phyloP scores from a whole-genome alignment of 176 grass and related monocot genomes.

The Bromus sterilis region DNA sequence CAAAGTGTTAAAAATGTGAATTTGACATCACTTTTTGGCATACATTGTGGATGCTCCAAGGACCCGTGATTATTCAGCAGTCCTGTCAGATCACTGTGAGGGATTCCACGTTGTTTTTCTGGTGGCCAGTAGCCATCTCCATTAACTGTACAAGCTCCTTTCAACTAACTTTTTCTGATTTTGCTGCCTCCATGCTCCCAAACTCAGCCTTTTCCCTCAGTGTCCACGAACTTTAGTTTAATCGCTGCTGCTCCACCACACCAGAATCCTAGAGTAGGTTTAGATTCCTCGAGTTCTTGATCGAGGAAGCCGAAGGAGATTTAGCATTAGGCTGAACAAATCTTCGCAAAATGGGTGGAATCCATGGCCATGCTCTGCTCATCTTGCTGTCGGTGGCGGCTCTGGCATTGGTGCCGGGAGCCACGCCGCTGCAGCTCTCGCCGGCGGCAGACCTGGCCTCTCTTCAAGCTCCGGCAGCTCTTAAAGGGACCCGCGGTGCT shows the following conservation, averaged over 20 bases:
- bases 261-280: no score
- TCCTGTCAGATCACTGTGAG: slow-evolving; percentile 21
- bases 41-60: no score
- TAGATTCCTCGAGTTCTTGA: not conserved
- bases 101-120: slow-evolving; percentile 14
- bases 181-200: slow-evolving; percentile 9
- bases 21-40: no score
- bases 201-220: not conserved
- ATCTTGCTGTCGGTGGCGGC: slow-evolving; percentile 50
- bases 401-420: slow-evolving; percentile 38
- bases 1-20: no score
- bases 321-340: not conserved
- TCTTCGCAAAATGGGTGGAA: slow-evolving; percentile 17
- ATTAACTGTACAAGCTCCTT: slow-evolving; percentile 16
- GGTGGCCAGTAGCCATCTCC: slow-evolving; percentile 42
- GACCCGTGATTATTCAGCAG: not conserved
- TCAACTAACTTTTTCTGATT: slow-evolving; percentile 8
- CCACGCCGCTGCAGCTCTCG: slow-evolving; percentile 62
- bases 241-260: not conserved
- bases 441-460: slow-evolving; percentile 94
- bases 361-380: slow-evolving; percentile 22
- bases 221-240: not conserved
- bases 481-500: slow-evolving; percentile 65
- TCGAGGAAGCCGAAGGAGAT: not conserved
- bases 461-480: slow-evolving; percentile 76